A percentile compares a stretch with the other conserved stretches of the same genome.
These are phyloP conservation scores for Eucalyptus brandiana DNA, from an alignment of 345 rosid species.

Conservation along the genomic window DNA sequence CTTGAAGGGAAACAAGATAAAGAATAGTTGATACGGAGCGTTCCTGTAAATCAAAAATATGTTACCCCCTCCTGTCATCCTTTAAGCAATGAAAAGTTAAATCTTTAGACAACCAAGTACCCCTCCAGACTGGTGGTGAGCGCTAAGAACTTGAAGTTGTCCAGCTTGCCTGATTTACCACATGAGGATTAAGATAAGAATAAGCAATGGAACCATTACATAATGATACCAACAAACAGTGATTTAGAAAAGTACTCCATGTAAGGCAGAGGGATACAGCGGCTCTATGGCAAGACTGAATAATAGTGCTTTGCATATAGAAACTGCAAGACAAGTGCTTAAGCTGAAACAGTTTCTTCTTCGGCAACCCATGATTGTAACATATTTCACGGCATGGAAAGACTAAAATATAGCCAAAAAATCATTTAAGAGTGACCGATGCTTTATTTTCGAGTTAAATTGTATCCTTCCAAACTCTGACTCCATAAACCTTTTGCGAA, in stretches of 20 bases:
- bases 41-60: constrained; percentile 22
- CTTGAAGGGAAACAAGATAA: constrained; percentile 96
- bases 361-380: not conserved
- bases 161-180: constrained; percentile 49
- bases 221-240: not conserved
- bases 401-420: not conserved
- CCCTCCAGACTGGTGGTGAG: constrained; percentile 99
- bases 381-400: not conserved
- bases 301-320: not conserved
- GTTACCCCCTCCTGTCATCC: not conserved
- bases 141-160: constrained; percentile 83
- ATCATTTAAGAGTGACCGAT: not conserved
- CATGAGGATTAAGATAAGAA: not conserved
- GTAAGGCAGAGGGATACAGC: not conserved
- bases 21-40: constrained; percentile 93
- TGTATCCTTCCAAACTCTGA: not conserved
- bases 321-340: not conserved
- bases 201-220: not conserved
- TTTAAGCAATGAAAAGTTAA: not conserved
- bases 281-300: not conserved
- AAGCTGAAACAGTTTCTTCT: not conserved
- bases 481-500: not conserved
- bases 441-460: not conserved
- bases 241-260: not conserved
- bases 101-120: constrained; percentile 11